These are phyloP conservation scores for Stentor coeruleus DNA, from an alignment of 73 alveolate genomes.

Conservation along the genomic window DNA sequence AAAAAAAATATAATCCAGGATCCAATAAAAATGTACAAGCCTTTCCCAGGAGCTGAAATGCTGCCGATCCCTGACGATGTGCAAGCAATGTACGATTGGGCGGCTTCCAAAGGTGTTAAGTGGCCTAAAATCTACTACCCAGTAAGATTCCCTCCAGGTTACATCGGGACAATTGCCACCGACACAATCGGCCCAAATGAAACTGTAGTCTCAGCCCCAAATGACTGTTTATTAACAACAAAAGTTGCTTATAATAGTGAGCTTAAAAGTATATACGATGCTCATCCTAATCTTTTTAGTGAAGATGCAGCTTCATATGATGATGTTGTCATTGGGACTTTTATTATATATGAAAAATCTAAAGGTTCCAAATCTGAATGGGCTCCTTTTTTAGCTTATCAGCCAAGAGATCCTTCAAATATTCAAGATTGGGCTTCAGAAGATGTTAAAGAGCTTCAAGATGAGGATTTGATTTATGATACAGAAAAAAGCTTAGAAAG, in stretches of 20 bases:
- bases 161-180: not conserved
- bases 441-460: conserved; percentile 20
- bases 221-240: not conserved
- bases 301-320: not conserved
- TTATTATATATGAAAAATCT: not conserved
- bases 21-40: too few species aligned
- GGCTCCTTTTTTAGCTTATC: not conserved
- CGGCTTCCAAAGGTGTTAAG: not conserved
- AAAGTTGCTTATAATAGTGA: conserved; percentile 13
- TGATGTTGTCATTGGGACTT: not conserved
- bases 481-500: not conserved
- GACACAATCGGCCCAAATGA: not conserved
- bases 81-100: too few species aligned
- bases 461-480: not conserved
- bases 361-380: not conserved
- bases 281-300: not conserved
- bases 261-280: not conserved
- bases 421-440: conserved; percentile 13
- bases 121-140: conserved; percentile 19
- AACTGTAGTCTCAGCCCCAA: conserved; percentile 2
- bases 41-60: too few species aligned
- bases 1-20: too few species aligned
- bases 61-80: too few species aligned
- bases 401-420: not conserved
- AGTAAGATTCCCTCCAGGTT: conserved; percentile 24